Conservation (phyloP, 2,329 filamentous ascomycete species). For the Pyricularia sp. region DNA sequence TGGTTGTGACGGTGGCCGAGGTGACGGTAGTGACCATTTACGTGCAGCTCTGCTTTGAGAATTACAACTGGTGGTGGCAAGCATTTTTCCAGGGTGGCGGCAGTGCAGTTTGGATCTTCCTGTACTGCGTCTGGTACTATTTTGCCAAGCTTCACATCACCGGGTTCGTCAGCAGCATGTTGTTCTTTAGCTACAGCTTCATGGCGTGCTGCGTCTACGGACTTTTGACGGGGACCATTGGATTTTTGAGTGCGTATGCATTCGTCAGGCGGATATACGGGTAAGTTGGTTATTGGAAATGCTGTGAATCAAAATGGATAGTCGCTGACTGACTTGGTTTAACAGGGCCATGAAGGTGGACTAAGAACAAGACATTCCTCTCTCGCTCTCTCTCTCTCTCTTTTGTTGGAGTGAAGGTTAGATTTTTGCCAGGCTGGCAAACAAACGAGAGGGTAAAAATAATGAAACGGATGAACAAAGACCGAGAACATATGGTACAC, state of each 20-base stretch:
- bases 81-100: slow-evolving; percentile 72
- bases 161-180: slow-evolving; percentile 66
- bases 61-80: slow-evolving; percentile 91
- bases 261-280: slow-evolving; percentile 79
- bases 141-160: slow-evolving; percentile 70
- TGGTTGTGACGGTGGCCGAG: slow-evolving; percentile 70
- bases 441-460: neutral
- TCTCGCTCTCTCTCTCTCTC: too few relatives aligned
- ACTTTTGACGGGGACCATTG: slow-evolving; percentile 71
- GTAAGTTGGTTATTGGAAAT: slow-evolving; percentile 35
- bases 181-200: slow-evolving; percentile 82
- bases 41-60: slow-evolving; percentile 73
- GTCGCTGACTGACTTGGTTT: neutral
- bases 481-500: neutral
- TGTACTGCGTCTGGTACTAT: slow-evolving; percentile 80
- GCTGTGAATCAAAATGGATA: neutral
- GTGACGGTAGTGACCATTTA: slow-evolving; percentile 79
- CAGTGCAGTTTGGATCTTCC: slow-evolving; percentile 72
- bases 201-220: slow-evolving; percentile 76
- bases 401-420: neutral
- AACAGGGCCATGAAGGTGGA: slow-evolving; percentile 42
- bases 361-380: slow-evolving; percentile 20
- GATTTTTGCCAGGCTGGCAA: neutral
- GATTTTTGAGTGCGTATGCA: slow-evolving; percentile 74
- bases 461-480: neutral